Conservation (phyloP, 345 rosid genomes). For the Eucalyptus cloeziana region DNA sequence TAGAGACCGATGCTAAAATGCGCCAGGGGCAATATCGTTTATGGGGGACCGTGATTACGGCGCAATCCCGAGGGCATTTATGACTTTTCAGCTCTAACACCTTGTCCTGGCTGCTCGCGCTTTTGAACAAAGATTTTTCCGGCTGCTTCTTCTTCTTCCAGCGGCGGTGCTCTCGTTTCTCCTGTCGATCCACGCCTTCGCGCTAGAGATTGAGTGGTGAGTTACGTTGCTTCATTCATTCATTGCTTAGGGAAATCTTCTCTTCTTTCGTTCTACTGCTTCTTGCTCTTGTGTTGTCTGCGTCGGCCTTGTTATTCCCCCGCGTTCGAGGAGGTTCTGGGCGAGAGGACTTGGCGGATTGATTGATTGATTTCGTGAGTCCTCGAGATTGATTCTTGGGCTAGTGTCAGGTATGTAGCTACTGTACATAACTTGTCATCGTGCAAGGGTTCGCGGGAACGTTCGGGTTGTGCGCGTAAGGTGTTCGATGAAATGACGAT, state of each 20-base stretch:
- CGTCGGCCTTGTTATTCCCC: not conserved
- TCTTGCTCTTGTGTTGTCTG: not conserved
- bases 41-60: not conserved
- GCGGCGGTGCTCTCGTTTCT: not conserved
- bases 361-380: not conserved
- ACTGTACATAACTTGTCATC: not conserved
- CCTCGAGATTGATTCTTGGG: not conserved
- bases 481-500: not conserved
- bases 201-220: not conserved
- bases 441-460: not conserved
- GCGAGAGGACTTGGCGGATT: not conserved
- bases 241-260: not conserved
- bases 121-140: not conserved
- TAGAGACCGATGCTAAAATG: not conserved
- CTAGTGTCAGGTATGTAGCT: not conserved
- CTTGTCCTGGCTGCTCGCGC: not conserved
- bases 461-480: not conserved
- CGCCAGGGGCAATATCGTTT: not conserved
- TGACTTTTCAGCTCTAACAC: accelerated
- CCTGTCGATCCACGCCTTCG: not conserved
- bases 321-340: not conserved
- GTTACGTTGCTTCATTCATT: not conserved
- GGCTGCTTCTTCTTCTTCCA: not conserved
- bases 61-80: not conserved
- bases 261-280: not conserved